phyloP scores from a whole-genome alignment of 352 stramenopile genomes.

The Phytophthora rubi region DNA sequence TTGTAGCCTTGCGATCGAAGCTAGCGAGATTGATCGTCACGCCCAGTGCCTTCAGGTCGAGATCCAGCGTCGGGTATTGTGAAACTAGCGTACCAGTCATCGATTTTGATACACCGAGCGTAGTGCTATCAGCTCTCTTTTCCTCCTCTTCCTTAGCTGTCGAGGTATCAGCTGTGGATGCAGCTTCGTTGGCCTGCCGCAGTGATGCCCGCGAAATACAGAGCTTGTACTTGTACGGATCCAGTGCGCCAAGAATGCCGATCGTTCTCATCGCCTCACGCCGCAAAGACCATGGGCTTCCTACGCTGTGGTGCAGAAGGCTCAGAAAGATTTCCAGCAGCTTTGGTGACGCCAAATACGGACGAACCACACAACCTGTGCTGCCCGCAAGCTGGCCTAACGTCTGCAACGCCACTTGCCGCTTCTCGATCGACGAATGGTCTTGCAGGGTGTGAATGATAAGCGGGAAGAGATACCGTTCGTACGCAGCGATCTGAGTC shows the following conservation, averaged over 20 bases:
- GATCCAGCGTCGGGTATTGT: conserved; percentile 55
- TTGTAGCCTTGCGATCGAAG: conserved; percentile 59
- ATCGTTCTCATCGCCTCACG: conserved; percentile 97
- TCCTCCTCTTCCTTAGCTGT: conserved; percentile 22
- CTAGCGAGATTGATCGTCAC: conserved; percentile 60
- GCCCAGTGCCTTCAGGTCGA: conserved; percentile 69
- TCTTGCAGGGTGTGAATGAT: conserved; percentile 97
- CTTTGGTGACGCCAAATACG: conserved; percentile 96
- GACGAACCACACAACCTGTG: conserved; percentile 93
- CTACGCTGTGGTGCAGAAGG: conserved; percentile 92
- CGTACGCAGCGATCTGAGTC: conserved; percentile 92
- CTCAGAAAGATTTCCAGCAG: conserved; percentile 95
- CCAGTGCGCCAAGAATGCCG: conserved; percentile 94
- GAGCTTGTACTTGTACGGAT: conserved; percentile 96
- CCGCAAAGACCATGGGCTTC: conserved; percentile 92
- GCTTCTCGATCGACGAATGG: conserved; percentile 95
- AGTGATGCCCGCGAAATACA: conserved; percentile 74
- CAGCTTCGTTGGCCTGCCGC: conserved; percentile 72
- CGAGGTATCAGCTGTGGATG: conserved; percentile 36
- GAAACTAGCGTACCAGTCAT: conserved; percentile 21
- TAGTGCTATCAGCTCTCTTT: conserved; percentile 16
- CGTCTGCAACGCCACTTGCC: conserved; percentile 95
- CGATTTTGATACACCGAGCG: conserved; percentile 25
- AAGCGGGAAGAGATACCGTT: conserved; percentile 94
- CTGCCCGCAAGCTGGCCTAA: conserved; percentile 95